Evolutionary conservation across 345 rosid species (phyloP), one percentile per base, ranked within the genome.

Genomic region (Arabidopsis suecica): DNA sequence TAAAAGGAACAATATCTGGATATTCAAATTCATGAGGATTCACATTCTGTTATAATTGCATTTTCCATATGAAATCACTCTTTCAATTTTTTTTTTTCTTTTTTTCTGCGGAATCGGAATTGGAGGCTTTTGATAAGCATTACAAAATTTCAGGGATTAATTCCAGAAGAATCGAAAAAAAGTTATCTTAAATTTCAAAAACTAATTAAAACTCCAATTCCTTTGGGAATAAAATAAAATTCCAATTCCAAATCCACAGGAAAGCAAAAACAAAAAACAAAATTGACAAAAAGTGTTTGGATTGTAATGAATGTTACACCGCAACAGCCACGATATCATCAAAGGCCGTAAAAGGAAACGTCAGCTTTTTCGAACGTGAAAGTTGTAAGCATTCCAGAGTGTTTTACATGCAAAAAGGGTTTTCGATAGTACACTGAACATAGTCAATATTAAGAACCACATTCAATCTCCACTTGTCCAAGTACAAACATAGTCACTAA

Each of bases 291-390:
- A 56, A 10, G 32, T 1, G 32, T 55, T 44, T 56, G 34, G 22
- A 16, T 34, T 13, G 12, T 65, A 58, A 38, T 49, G 42, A 37
- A 66, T 9, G 11, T 66, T 67, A 12, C 66, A 66, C 51, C 49
- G 59, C 25, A 65, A 9, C 67, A 44, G 67, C 34, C 23, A 44
- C 23, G 37, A 3, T 18, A 38, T n/a, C 10, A 68, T 68, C 33
- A 33, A 32, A 74, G 8, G 42, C 48, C 62, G 56, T 41, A 53
- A 61, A 61, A 61, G 69, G 64, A n/a, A 53, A 54, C 7, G 37
- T 34, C 65, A 69, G 79, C 69, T 53, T 76, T 68, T 50, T 53
- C n/a, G 32, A 68, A 76, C 79, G 48, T 53, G 64, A 61, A 76
- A 51, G 65, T 9, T 65, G 59, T 16, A 45, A 49, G 60, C 38